phyloP scores from a whole-genome alignment of 495 filamentous ascomycete species.

The Neurospora sp. region DNA sequence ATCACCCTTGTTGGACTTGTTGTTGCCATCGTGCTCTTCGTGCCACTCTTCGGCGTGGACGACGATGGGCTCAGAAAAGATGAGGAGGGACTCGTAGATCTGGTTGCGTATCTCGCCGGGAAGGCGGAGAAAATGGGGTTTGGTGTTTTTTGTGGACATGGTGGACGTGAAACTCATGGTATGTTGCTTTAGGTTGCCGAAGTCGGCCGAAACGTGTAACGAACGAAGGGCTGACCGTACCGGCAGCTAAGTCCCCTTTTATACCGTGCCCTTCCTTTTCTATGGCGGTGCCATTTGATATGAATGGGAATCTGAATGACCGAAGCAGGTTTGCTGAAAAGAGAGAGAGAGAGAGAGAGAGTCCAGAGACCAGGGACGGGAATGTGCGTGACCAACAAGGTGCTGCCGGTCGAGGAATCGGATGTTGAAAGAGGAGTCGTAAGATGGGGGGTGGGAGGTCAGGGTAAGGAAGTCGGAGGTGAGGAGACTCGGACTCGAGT shows the following conservation, averaged over 20 bases:
- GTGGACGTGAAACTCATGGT: background rate
- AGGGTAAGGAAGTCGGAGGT: background rate
- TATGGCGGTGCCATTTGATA: background rate
- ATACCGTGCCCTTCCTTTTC: background rate
- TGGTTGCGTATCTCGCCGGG: constrained; percentile 15
- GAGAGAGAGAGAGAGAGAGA: background rate
- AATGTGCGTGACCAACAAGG: background rate
- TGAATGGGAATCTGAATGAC: background rate
- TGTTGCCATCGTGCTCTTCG: background rate
- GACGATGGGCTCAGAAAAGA: constrained; percentile 1
- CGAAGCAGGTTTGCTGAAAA: background rate
- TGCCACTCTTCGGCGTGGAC: background rate
- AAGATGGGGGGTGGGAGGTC: background rate
- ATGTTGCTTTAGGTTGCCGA: background rate
- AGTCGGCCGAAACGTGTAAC: background rate
- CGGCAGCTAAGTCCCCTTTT: background rate
- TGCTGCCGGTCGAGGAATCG: background rate
- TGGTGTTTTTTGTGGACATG: background rate
- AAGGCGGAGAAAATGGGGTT: background rate
- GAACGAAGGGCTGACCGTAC: background rate
- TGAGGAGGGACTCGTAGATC: constrained; percentile 9
- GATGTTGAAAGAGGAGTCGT: background rate
- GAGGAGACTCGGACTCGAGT: background rate
- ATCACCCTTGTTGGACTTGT: background rate
- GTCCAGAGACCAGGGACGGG: background rate